Base-by-base conservation (phyloP, 1,284 basidiomycete genomes). In the Austroboletus olivaceoglutinosus region DNA sequence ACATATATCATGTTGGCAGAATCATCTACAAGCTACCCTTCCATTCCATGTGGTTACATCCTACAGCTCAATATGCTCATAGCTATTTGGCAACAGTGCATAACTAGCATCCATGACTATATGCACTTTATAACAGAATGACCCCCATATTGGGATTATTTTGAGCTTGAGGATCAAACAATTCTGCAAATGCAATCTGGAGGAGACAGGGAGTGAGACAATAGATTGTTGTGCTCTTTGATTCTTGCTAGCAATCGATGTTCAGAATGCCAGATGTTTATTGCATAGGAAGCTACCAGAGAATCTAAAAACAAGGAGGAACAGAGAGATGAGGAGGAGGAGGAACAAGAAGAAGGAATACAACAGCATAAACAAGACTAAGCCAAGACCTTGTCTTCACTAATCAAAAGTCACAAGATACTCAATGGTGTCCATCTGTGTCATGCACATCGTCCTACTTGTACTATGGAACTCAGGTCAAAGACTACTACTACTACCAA, bases 11-110 rank as follows among this genome's bases (percentile, higher is more conserved):
- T 57, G 1, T 36, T n/a, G n/a, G n/a, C 12, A 0, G 2, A 22
- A 15, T 27, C 31, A 3, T 4, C 5, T n/a, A 3, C 22, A 9
- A 2, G 6, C 15, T 2, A 10, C 3, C 0, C 33, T 37, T 5
- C 18, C n/a, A 29, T 55, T 10, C 31, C 48, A 5, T 57, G 49
- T 58, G 48, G 53, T 3, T 48, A 57, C 10, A 39, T 52, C 1
- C 21, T 57, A 0, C 2, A 23, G 0, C 16, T 48, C 2, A 38
- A 34, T 3, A 58, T 58, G 48, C 44, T 58, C 0, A 42, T 25
- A 0, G 27, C 27, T 0, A 5, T 57, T 4, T 5, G 5, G 5
- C 37, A 56, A 16, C 18, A 1, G 0, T 57, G 44, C 22, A 43
- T 45, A 16, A 38, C 15, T 3, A 48, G 48, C 22, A 47, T 45